phyloP scores from a whole-genome alignment of 352 stramenopile genomes.

The Pythium apleroticum region DNA sequence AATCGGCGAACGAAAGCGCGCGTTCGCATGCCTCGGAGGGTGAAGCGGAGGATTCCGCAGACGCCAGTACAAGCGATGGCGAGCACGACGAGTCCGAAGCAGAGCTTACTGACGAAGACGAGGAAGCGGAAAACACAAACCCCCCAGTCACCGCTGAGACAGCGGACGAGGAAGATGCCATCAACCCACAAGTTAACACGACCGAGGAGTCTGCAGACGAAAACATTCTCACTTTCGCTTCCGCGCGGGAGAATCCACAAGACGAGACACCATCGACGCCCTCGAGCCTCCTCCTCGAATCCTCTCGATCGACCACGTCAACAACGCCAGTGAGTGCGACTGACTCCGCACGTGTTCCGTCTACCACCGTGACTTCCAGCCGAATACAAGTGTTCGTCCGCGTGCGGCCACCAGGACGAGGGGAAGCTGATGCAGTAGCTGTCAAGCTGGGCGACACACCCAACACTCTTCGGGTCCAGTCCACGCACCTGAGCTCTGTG shows the following conservation, averaged over 20 bases:
- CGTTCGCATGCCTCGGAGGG: not conserved
- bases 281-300: not conserved
- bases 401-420: slow-evolving; percentile 44
- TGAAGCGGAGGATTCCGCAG: not conserved
- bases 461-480: slow-evolving; percentile 30
- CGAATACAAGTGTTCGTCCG: slow-evolving; percentile 71
- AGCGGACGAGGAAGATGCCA: not conserved
- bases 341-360: not conserved
- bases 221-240: not conserved
- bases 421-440: slow-evolving; percentile 28
- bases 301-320: not conserved
- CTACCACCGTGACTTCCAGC: slow-evolving; percentile 7
- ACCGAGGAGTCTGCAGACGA: not conserved
- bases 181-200: not conserved
- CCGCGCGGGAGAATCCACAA: not conserved
- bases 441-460: slow-evolving; percentile 35
- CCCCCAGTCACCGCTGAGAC: not conserved
- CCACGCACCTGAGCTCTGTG: slow-evolving; percentile 19
- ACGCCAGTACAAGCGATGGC: not conserved
- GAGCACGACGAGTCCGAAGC: not conserved
- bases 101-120: slow-evolving; percentile 5
- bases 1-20: slow-evolving; percentile 1
- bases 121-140: not conserved
- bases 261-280: not conserved
- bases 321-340: too few species aligned